Conservation (phyloP, 2,329 filamentous ascomycete species). For the Arthrobotrys entomopaga region DNA sequence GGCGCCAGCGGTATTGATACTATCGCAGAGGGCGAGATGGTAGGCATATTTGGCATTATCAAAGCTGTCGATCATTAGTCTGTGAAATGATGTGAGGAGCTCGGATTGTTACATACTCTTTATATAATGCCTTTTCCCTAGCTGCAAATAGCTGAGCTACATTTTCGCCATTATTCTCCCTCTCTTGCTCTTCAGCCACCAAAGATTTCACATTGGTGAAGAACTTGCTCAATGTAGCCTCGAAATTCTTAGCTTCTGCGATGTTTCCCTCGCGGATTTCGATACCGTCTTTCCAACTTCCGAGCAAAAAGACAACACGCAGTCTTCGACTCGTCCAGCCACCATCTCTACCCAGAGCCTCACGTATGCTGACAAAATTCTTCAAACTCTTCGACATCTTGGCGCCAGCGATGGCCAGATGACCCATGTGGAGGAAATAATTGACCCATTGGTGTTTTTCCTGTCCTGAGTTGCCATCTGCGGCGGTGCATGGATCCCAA, state of each 20-base stretch:
- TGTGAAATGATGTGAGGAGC: not conserved
- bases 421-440: conserved; percentile 96
- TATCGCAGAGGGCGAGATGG: conserved; percentile 66
- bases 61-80: conserved; percentile 60
- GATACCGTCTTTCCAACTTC: conserved; percentile 88
- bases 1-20: conserved; percentile 83
- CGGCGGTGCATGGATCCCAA: conserved; percentile 65
- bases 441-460: conserved; percentile 80
- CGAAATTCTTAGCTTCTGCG: conserved; percentile 79
- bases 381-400: conserved; percentile 98
- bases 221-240: conserved; percentile 78
- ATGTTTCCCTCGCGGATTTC: conserved; percentile 88
- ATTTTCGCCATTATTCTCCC: conserved; percentile 54
- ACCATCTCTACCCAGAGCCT: conserved; percentile 72
- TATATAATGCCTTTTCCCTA: conserved; percentile 56
- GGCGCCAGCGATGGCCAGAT: conserved; percentile 84
- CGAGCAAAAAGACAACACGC: conserved; percentile 86
- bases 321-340: conserved; percentile 80
- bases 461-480: conserved; percentile 57
- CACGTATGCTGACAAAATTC: conserved; percentile 93
- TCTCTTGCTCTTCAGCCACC: conserved; percentile 57
- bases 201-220: conserved; percentile 68
- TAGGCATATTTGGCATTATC: conserved; percentile 69
- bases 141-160: conserved; percentile 56
- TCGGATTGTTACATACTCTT: conserved; percentile 52